phyloP scores from a whole-genome alignment of 1,284 basidiomycete genomes.

The Polyporus tsugae region DNA sequence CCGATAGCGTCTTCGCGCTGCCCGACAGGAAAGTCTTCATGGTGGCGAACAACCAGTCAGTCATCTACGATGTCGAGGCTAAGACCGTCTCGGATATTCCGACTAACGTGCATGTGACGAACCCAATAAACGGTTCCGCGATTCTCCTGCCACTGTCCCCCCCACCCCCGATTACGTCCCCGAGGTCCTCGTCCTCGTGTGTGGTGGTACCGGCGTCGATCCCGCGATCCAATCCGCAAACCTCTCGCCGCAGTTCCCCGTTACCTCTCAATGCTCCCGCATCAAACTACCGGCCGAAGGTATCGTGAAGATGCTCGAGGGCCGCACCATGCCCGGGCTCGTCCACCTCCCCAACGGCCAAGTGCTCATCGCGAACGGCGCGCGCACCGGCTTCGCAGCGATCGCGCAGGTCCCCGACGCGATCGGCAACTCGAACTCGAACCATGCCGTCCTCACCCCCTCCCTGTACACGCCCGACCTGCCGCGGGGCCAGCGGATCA shows the following conservation, averaged over 20 bases:
- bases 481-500: slow-evolving; percentile 54
- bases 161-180: slow-evolving; percentile 52
- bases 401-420: slow-evolving; percentile 41
- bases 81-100: slow-evolving; percentile 55
- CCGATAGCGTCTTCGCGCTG: slow-evolving; percentile 28
- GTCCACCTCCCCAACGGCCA: slow-evolving; percentile 61
- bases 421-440: slow-evolving; percentile 53
- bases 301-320: slow-evolving; percentile 35
- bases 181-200: slow-evolving; percentile 57
- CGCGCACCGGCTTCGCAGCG: slow-evolving; percentile 53
- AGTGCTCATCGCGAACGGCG: slow-evolving; percentile 58
- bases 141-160: slow-evolving; percentile 57
- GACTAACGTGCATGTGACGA: slow-evolving; percentile 50
- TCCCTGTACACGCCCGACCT: slow-evolving; percentile 58
- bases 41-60: slow-evolving; percentile 52
- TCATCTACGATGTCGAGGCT: slow-evolving; percentile 34
- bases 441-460: slow-evolving; percentile 52
- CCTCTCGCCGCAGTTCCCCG: slow-evolving; percentile 49
- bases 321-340: slow-evolving; percentile 55
- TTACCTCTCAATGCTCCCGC: slow-evolving; percentile 50
- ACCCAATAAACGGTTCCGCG: slow-evolving; percentile 56
- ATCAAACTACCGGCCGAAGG: slow-evolving; percentile 31
- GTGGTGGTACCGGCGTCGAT: slow-evolving; percentile 49
- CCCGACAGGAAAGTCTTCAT: slow-evolving; percentile 51
- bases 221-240: slow-evolving; percentile 37